Evolutionary conservation across 352 stramenopile genomes (phyloP), one percentile per base, ranked within the genome.

Genomic region (Peronospora belbahrii): DNA sequence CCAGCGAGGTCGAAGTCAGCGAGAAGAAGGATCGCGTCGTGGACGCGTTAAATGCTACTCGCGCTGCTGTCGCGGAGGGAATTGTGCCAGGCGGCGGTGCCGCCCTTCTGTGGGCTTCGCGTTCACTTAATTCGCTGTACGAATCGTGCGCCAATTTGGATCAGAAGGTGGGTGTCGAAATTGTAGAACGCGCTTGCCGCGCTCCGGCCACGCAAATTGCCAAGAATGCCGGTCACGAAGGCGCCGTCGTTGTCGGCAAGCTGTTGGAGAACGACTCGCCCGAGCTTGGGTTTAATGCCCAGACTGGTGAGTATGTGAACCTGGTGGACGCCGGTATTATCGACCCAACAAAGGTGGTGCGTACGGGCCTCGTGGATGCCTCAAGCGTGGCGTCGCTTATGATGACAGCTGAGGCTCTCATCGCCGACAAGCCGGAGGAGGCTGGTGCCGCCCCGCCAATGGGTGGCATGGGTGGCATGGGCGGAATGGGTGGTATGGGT

Each of bases 21-120:
- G 97, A 99, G 74, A 99, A 99, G 95, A 99, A 99, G 85, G 97
- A 99, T 74, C 93, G 97, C 58, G 95, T 99, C 42, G 92, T 98
- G 31, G 97, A 99, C 77, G 97, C 97, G n/a, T 80, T 99, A 19
- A 99, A 99, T 70, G 97, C 97, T 42, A 99, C 97, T 32, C 93
- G 96, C 52, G 97, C 97, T 4, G 97, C 97, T 52, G 96, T 99
- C 4, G 95, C 97, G 14, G 95, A 99, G 67, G 97, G 97, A 36
- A 99, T 99, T 47, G 96, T 99, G 39, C 96, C 97, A 6, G 97
- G 97, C 56, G 97, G 97, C 52, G 97, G 97, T 60, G 96, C 92
- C 48, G 97, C 97, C 0, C 79, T 99, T 14, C 77, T 99, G 35
- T 98, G 98, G 83, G 96, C 94, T 22, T 97, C 91, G 42, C 95